A percentile compares a stretch with the other conserved stretches of the same genome.
These are phyloP conservation scores for Psilocybe cyanescens DNA, from an alignment of 768 basidiomycete species.

Conservation along the genomic window DNA sequence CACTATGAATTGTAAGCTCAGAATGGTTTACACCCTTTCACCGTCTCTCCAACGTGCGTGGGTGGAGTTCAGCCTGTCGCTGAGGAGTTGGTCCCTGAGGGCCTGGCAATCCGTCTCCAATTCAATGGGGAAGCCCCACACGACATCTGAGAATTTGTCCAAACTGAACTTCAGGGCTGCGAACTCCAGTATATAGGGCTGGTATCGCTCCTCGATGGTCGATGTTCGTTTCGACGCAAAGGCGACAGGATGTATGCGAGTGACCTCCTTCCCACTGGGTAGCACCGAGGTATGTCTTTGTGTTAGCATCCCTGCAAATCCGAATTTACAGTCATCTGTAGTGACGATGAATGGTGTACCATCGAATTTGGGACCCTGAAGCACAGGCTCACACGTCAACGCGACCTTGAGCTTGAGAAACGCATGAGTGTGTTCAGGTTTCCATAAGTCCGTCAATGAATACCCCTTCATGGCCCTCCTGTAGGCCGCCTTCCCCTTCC, in stretches of 20 bases:
- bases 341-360: slow-evolving; percentile 38
- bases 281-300: slow-evolving; percentile 26
- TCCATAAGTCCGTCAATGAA: slow-evolving; percentile 10
- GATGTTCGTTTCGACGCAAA: slow-evolving; percentile 39
- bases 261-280: slow-evolving; percentile 20
- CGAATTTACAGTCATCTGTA: slow-evolving; percentile 36
- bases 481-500: slow-evolving; percentile 33
- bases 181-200: slow-evolving; percentile 39
- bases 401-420: slow-evolving; percentile 33
- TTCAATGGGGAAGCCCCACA: slow-evolving; percentile 33
- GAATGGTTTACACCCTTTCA: too few species aligned
- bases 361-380: slow-evolving; percentile 32
- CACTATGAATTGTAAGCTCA: too few species aligned
- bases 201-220: slow-evolving; percentile 30
- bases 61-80: slow-evolving; percentile 24
- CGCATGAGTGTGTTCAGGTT: slow-evolving; percentile 17
- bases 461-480: slow-evolving; percentile 22
- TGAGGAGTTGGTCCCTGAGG: slow-evolving; percentile 31
- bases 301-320: slow-evolving; percentile 33
- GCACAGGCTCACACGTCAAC: slow-evolving; percentile 34
- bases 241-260: slow-evolving; percentile 29
- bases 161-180: slow-evolving; percentile 36
- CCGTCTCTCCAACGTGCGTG: slow-evolving; percentile 40
- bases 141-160: slow-evolving; percentile 33
- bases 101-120: slow-evolving; percentile 41